Percentiles rank a stretch among this genome's conserved stretches.
phyloP scores from a whole-genome alignment of 176 grass and related monocot species.

The Avena eriantha region DNA sequence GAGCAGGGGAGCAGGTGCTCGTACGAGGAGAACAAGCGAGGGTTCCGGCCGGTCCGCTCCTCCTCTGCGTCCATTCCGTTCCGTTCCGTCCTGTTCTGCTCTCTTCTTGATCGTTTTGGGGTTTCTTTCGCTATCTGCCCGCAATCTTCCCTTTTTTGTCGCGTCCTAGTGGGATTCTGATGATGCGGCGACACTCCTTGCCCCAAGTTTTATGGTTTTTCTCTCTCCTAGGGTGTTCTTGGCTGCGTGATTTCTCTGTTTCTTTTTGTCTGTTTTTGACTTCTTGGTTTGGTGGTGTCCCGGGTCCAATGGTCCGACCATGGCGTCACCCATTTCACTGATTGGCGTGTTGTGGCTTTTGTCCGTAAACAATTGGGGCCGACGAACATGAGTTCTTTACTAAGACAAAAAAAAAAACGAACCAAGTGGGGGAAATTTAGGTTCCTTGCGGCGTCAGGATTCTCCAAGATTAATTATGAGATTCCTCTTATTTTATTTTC shows the following conservation, averaged over 20 bases:
- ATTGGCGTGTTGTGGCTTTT: slow-evolving; percentile 20
- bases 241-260: background rate
- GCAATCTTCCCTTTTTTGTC: background rate
- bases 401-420: slow-evolving; percentile 13
- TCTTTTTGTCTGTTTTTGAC: slow-evolving; percentile 33
- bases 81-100: background rate
- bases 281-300: slow-evolving; percentile 1
- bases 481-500: background rate
- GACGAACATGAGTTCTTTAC: background rate
- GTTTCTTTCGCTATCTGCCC: background rate
- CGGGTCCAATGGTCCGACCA: slow-evolving; percentile 23
- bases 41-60: slow-evolving; percentile 13
- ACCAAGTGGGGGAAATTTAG: background rate
- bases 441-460: slow-evolving; percentile 39
- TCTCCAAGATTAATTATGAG: slow-evolving; percentile 32
- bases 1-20: background rate
- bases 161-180: slow-evolving; percentile 7
- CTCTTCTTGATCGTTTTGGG: background rate
- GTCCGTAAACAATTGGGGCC: slow-evolving; percentile 1
- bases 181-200: slow-evolving; percentile 24
- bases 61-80: background rate
- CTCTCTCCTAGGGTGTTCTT: background rate
- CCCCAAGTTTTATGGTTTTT: background rate
- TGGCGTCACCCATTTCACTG: slow-evolving; percentile 25
- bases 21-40: background rate